phyloP scores from a whole-genome alignment of 2,329 filamentous ascomycete genomes.

The Ambrosiella cleistominuta region DNA sequence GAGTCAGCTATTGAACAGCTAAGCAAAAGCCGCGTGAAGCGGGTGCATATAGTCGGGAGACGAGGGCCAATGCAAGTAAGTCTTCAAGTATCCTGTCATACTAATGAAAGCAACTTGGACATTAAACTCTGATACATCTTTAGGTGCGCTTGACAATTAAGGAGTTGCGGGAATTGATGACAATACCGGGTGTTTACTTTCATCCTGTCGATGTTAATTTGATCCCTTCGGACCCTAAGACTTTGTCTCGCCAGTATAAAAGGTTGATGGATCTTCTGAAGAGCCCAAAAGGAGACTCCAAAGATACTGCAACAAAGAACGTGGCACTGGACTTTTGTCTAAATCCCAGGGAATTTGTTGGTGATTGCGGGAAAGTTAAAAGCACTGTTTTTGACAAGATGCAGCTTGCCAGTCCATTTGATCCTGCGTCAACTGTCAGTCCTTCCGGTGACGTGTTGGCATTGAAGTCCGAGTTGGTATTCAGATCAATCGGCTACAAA shows the following conservation, averaged over 20 bases:
- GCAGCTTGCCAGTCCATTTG: constrained; percentile 36
- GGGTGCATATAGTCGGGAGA: constrained; percentile 74
- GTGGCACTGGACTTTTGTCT: constrained; percentile 80
- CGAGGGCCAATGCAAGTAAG: constrained; percentile 65
- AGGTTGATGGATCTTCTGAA: constrained; percentile 68
- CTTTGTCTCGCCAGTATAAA: constrained; percentile 56
- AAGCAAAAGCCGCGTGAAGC: constrained; percentile 53
- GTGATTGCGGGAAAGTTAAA: constrained; percentile 35
- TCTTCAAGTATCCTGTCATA: too few relatives aligned
- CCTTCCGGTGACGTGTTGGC: constrained; percentile 31
- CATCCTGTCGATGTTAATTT: constrained; percentile 47
- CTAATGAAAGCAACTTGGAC: constrained; percentile 17
- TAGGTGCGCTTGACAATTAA: constrained; percentile 91
- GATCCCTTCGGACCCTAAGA: constrained; percentile 47
- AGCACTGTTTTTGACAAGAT: constrained; percentile 52
- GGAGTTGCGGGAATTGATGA: constrained; percentile 75
- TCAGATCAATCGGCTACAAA: constrained; percentile 91
- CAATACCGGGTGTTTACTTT: constrained; percentile 55
- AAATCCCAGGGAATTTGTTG: constrained; percentile 54
- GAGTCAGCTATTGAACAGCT: constrained; percentile 63
- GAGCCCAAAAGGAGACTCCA: constrained; percentile 34
- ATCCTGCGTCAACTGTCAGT: constrained; percentile 30
- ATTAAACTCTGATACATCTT: not conserved
- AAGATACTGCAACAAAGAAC: constrained; percentile 37
- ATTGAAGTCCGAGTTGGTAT: constrained; percentile 54